These are phyloP conservation scores for Sclerotinia sclerotiorum DNA, from an alignment of 2,329 filamentous ascomycete species.

Conservation along the genomic window DNA sequence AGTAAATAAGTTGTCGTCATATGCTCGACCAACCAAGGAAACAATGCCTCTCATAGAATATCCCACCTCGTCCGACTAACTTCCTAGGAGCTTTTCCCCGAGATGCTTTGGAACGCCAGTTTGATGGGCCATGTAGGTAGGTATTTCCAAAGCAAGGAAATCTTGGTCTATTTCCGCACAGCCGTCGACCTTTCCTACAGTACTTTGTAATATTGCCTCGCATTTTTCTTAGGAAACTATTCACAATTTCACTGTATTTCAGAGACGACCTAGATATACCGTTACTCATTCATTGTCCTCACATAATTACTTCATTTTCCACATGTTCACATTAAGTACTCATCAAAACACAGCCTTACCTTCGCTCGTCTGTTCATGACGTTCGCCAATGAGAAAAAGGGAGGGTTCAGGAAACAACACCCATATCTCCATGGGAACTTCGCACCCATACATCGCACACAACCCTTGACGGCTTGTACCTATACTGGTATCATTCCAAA, in stretches of 20 bases:
- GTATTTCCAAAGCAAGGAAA: background rate
- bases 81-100: background rate
- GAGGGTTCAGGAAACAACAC: slow-evolving; percentile 33
- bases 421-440: slow-evolving; percentile 67
- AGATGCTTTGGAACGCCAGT: background rate
- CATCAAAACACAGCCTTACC: slow-evolving; percentile 28
- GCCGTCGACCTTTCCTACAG: background rate
- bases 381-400: slow-evolving; percentile 31
- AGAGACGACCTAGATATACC: background rate
- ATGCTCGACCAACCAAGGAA: background rate
- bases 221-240: background rate
- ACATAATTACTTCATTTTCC: background rate
- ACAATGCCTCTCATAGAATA: background rate
- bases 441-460: slow-evolving; percentile 59
- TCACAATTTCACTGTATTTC: background rate
- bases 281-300: background rate
- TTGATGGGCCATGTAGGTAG: background rate
- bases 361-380: slow-evolving; percentile 31
- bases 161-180: too few species aligned
- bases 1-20: too few species aligned
- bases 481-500: slow-evolving; percentile 59
- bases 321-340: slow-evolving; percentile 9
- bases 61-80: background rate
- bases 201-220: background rate
- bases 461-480: slow-evolving; percentile 55